Percentiles rank a stretch among this genome's conserved stretches.
Evolutionary conservation across 139 green algal species (phyloP).

Genomic region (Dunaliella primolecta): DNA sequence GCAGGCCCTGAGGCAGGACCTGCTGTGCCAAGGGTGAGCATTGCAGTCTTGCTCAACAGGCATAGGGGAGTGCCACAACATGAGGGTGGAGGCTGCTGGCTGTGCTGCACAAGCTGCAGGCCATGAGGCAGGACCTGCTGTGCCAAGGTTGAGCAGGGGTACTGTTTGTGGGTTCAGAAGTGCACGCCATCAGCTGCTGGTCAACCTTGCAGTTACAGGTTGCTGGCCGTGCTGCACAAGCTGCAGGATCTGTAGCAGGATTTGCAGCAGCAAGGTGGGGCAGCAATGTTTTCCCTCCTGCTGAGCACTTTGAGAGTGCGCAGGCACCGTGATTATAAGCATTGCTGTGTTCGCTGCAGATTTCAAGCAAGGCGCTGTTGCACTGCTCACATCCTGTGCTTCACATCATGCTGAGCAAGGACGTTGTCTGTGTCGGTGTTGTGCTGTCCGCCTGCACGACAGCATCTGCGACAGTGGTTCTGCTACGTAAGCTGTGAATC

Average conservation of each 20-base stretch:
- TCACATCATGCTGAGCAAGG: too few relatives aligned
- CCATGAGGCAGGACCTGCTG: slow-evolving; percentile 24
- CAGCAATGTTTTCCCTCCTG: too few relatives aligned
- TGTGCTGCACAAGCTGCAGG: neutral
- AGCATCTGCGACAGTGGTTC: too few relatives aligned
- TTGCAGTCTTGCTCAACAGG: neutral
- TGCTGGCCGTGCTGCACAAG: neutral
- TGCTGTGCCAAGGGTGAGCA: slow-evolving; percentile 36
- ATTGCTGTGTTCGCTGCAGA: too few relatives aligned
- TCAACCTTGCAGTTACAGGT: neutral
- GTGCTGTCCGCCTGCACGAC: too few relatives aligned
- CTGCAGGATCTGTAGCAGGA: slow-evolving; percentile 18
- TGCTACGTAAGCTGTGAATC: too few relatives aligned
- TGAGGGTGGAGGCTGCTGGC: neutral
- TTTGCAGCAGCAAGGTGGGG: slow-evolving; percentile 36
- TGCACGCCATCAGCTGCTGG: neutral
- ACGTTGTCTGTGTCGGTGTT: too few relatives aligned
- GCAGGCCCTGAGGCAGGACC: slow-evolving; percentile 15
- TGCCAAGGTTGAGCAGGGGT: slow-evolving; percentile 34
- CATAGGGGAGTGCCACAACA: neutral
- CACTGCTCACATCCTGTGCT: too few relatives aligned
- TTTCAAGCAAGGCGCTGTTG: too few relatives aligned
- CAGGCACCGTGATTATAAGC: too few relatives aligned
- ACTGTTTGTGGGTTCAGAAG: too few relatives aligned
- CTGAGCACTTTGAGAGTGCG: too few relatives aligned